Conservation (phyloP, 257 asterid species). For the Solanum corneliomulleri region DNA sequence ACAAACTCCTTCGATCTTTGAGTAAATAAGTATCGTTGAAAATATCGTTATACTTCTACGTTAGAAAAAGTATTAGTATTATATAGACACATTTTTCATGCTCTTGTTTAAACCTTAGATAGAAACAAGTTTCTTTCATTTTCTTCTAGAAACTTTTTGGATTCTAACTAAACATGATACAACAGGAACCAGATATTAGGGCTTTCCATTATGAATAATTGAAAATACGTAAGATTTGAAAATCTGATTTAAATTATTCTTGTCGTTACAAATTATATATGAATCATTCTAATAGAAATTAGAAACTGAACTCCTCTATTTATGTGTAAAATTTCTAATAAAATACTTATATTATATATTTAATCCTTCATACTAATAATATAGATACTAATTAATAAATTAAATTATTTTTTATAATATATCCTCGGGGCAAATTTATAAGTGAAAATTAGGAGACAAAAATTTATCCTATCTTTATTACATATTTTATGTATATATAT, state of each 20-base stretch:
- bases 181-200: neutral
- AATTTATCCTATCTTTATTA: too few species aligned
- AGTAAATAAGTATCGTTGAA: rapidly evolving
- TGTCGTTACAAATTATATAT: too few species aligned
- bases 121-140: neutral
- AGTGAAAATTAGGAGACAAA: neutral
- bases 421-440: too few species aligned
- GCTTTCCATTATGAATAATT: neutral
- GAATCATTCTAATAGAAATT: neutral
- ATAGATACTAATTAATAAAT: neutral
- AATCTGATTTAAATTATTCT: too few species aligned
- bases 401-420: too few species aligned
- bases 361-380: neutral
- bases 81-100: neutral
- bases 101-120: neutral
- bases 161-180: neutral
- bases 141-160: neutral
- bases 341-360: too few species aligned
- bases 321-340: too few species aligned
- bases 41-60: too few species aligned
- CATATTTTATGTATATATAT: too few species aligned
- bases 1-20: neutral
- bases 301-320: too few species aligned
- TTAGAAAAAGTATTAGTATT: too few species aligned
- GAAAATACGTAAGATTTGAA: neutral